Percentiles rank a stretch among this genome's conserved stretches.
phyloP scores from a whole-genome alignment of 257 asterid genomes.

The Jasminum sambac region DNA sequence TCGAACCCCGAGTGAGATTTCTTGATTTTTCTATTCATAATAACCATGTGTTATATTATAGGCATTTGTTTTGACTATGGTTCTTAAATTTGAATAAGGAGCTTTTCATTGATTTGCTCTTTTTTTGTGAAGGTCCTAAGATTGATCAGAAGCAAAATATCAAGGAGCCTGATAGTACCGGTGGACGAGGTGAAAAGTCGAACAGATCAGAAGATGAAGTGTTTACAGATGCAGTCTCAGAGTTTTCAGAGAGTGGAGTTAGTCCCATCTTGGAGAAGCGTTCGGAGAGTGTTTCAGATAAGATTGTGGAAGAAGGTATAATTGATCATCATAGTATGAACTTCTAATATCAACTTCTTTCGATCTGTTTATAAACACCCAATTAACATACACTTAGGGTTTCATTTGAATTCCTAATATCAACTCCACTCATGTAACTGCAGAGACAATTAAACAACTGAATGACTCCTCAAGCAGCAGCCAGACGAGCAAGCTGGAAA shows the following conservation, averaged over 20 bases:
- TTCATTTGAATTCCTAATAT: slow-evolving; percentile 3
- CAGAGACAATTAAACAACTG: slow-evolving; percentile 37
- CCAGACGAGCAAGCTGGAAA: slow-evolving; percentile 21
- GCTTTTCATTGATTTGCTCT: neutral
- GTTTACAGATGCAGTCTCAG: slow-evolving; percentile 72
- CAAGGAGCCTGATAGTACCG: slow-evolving; percentile 35
- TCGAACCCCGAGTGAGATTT: slow-evolving; percentile 59
- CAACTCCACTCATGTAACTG: slow-evolving; percentile 18
- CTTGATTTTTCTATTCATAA: slow-evolving; percentile 3
- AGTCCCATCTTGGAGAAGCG: slow-evolving; percentile 46
- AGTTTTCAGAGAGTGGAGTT: slow-evolving; percentile 60
- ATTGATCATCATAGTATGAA: slow-evolving; percentile 34
- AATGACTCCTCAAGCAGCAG: slow-evolving; percentile 27
- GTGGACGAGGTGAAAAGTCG: slow-evolving; percentile 44
- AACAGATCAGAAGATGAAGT: slow-evolving; percentile 66
- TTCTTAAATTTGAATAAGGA: neutral
- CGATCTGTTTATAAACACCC: neutral
- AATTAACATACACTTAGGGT: no score
- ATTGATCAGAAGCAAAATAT: slow-evolving; percentile 33
- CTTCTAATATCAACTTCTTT: slow-evolving; percentile 15
- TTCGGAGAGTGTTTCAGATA: slow-evolving; percentile 31
- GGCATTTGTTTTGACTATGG: slow-evolving; percentile 15
- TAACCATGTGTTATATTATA: slow-evolving; percentile 11
- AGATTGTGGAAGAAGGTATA: slow-evolving; percentile 31
- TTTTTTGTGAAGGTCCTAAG: slow-evolving; percentile 49